A percentile compares a stretch with the other conserved stretches of the same genome.
These are phyloP conservation scores for Teratosphaeria nubilosa DNA, from an alignment of 2,329 filamentous ascomycete genomes.

Conservation along the genomic window DNA sequence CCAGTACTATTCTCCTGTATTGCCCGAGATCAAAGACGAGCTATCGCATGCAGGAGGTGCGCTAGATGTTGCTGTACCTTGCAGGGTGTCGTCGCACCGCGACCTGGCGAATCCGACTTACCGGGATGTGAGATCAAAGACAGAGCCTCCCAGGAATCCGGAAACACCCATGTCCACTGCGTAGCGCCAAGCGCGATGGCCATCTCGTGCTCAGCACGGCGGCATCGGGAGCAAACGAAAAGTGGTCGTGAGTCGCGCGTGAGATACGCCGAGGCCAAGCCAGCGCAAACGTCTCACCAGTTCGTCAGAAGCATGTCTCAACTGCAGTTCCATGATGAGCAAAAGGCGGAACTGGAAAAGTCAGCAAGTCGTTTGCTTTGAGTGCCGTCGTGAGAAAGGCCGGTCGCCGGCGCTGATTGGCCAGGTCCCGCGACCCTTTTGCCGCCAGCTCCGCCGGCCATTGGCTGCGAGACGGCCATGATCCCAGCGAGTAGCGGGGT, in stretches of 20 bases:
- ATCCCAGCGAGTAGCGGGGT: neutral
- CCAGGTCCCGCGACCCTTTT: neutral
- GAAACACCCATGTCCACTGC: neutral
- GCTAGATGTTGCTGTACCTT: neutral
- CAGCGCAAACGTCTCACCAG: neutral
- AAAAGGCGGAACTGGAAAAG: neutral
- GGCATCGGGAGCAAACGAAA: neutral
- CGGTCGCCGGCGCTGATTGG: neutral
- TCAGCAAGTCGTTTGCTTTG: neutral
- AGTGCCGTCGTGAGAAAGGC: neutral
- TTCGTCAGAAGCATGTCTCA: neutral
- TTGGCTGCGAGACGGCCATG: neutral
- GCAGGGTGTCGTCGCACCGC: neutral
- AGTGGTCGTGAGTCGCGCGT: neutral
- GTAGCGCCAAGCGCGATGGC: neutral
- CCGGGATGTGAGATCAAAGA: neutral
- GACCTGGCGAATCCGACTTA: neutral
- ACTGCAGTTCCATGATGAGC: neutral
- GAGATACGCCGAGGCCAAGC: neutral
- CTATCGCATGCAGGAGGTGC: neutral
- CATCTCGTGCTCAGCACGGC: neutral
- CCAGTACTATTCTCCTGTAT: too few relatives aligned
- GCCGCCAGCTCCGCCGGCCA: neutral
- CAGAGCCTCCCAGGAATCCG: neutral
- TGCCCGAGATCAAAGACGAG: too few relatives aligned